Evolutionary conservation across 169 alveolate species (phyloP).

Genomic region (Plasmodium yoelii): DNA sequence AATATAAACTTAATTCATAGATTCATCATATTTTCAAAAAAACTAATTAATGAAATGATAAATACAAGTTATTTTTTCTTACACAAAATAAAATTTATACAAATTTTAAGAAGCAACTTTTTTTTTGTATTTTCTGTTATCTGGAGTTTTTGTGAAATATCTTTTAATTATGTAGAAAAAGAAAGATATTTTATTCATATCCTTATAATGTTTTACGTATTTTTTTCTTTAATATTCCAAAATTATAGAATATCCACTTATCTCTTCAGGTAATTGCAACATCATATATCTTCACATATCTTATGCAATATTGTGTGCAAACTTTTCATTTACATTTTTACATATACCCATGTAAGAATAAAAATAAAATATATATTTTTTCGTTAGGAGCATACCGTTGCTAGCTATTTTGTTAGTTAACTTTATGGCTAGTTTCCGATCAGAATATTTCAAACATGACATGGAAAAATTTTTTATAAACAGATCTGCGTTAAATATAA

Average conservation of each 20-base stretch:
- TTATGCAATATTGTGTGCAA: neutral
- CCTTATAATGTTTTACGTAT: conserved; percentile 13
- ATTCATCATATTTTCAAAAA: no score
- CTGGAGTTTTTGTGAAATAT: conserved; percentile 33
- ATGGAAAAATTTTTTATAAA: conserved; percentile 31
- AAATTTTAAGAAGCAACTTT: conserved; percentile 5
- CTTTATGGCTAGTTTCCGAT: neutral
- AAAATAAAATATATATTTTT: neutral
- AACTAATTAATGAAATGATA: no score
- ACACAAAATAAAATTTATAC: neutral
- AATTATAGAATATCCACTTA: neutral
- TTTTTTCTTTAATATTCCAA: conserved; percentile 3
- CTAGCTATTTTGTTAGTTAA: conserved; percentile 16
- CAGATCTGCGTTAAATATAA: conserved; percentile 13
- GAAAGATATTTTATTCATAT: conserved; percentile 44
- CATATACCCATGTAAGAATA: neutral
- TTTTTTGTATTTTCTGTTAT: conserved; percentile 25
- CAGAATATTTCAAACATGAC: conserved; percentile 33
- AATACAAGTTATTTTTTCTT: neutral
- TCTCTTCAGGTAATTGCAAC: conserved; percentile 25
- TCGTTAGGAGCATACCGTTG: conserved; percentile 13
- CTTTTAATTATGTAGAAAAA: conserved; percentile 22
- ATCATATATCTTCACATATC: neutral
- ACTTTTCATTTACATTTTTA: neutral
- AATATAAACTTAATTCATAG: no score